phyloP scores from a whole-genome alignment of 257 asterid genomes.

The Solanum clarkiae region DNA sequence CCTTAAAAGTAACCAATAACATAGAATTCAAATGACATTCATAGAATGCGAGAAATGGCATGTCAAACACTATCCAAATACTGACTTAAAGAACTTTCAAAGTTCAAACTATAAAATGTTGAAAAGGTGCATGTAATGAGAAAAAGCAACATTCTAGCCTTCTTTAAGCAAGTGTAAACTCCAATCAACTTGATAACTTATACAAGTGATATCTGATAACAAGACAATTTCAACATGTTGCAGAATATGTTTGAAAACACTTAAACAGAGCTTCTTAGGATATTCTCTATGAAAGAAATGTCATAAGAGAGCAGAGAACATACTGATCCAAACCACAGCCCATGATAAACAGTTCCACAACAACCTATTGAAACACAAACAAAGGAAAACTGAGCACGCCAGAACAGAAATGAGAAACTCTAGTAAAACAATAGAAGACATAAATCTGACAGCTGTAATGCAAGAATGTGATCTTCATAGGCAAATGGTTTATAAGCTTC shows the following conservation, averaged over 20 bases:
- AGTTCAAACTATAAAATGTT: not conserved
- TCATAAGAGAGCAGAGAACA: slow-evolving; percentile 41
- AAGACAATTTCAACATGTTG: not conserved
- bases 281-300: not conserved
- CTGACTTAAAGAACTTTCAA: not conserved
- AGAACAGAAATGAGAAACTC: not conserved
- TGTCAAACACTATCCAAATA: not conserved
- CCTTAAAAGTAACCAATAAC: not conserved
- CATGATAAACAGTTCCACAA: slow-evolving; percentile 95
- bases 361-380: slow-evolving; percentile 54
- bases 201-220: not conserved
- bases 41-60: not conserved
- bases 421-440: not conserved
- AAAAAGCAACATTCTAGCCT: not conserved
- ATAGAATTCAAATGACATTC: not conserved
- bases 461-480: not conserved
- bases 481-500: not conserved
- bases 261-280: not conserved
- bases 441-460: not conserved
- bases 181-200: not conserved
- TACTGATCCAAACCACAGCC: slow-evolving; percentile 97
- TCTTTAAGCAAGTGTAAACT: not conserved
- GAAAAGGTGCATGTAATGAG: not conserved
- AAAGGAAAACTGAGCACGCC: slow-evolving; percentile 12
- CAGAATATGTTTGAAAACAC: not conserved